Evolutionary conservation across 345 rosid species (phyloP).

Genomic region (Sisymbrium altissimum): DNA sequence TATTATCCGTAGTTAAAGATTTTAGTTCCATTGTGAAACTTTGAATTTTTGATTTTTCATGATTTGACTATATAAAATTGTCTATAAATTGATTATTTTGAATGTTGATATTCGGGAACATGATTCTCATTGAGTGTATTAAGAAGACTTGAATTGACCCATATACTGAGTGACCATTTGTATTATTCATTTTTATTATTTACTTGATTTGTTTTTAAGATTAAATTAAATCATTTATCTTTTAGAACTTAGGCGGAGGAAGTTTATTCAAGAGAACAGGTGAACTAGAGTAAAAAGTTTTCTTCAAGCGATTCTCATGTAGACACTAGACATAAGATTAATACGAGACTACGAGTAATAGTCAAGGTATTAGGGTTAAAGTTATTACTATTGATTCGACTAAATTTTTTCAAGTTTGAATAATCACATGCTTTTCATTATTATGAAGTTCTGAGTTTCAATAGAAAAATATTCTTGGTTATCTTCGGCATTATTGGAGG

Average conservation of each 20-base stretch:
- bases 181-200: background rate
- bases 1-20: background rate
- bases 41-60: background rate
- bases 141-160: background rate
- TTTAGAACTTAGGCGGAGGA: background rate
- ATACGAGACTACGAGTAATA: too few relatives aligned
- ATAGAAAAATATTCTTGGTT: too few relatives aligned
- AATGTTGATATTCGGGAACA: background rate
- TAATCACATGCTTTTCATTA: too few relatives aligned
- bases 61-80: background rate
- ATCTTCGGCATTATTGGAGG: too few relatives aligned
- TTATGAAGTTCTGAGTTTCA: too few relatives aligned
- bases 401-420: too few relatives aligned
- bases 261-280: background rate
- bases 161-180: background rate
- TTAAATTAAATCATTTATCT: background rate
- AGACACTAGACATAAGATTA: too few relatives aligned
- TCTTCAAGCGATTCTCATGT: background rate
- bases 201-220: background rate
- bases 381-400: background rate
- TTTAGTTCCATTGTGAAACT: background rate
- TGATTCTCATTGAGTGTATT: background rate
- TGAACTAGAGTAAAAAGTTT: background rate
- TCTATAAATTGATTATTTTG: background rate
- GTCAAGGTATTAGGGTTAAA: background rate